A percentile compares a stretch with the other conserved stretches of the same genome.
Evolutionary conservation across 495 filamentous ascomycete species (phyloP).

Genomic region (Lasiosphaeris hirsuta): DNA sequence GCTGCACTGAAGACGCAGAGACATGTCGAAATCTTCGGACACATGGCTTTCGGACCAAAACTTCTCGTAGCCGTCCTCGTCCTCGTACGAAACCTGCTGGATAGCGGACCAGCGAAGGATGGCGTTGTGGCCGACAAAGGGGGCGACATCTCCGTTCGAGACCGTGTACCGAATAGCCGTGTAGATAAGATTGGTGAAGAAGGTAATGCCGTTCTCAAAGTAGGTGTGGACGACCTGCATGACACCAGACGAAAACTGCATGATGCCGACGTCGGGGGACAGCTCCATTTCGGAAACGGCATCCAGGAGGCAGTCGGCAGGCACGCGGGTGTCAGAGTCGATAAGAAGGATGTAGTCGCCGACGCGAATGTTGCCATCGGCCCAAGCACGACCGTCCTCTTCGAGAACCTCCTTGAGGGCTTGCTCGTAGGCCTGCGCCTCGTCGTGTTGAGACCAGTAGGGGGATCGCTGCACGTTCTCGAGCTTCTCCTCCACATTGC

Average conservation of each 20-base stretch:
- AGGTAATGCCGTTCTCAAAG: conserved; percentile 75
- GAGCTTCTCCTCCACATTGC: conserved; percentile 70
- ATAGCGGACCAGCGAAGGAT: conserved; percentile 76
- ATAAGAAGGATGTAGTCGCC: conserved; percentile 77
- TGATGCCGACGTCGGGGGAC: conserved; percentile 74
- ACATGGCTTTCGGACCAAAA: conserved; percentile 83
- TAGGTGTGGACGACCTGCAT: conserved; percentile 76
- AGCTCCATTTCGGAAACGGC: conserved; percentile 78
- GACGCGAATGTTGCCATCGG: conserved; percentile 74
- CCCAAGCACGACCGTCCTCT: conserved; percentile 69
- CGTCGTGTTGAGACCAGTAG: conserved; percentile 66
- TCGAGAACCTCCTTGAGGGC: conserved; percentile 67
- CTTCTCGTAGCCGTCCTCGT: conserved; percentile 68
- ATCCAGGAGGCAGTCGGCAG: conserved; percentile 69
- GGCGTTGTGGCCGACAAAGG: conserved; percentile 78
- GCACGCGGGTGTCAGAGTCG: conserved; percentile 77
- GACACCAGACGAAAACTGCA: conserved; percentile 78
- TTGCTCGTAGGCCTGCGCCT: conserved; percentile 65
- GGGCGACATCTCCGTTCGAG: conserved; percentile 77
- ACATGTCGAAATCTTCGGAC: conserved; percentile 85
- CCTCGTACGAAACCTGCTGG: conserved; percentile 68
- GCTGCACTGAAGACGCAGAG: conserved; percentile 67
- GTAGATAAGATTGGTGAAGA: conserved; percentile 84
- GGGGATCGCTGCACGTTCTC: conserved; percentile 50
- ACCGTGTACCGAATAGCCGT: conserved; percentile 74